Conservation (phyloP, 495 filamentous ascomycete species). For the Neurospora sp. region DNA sequence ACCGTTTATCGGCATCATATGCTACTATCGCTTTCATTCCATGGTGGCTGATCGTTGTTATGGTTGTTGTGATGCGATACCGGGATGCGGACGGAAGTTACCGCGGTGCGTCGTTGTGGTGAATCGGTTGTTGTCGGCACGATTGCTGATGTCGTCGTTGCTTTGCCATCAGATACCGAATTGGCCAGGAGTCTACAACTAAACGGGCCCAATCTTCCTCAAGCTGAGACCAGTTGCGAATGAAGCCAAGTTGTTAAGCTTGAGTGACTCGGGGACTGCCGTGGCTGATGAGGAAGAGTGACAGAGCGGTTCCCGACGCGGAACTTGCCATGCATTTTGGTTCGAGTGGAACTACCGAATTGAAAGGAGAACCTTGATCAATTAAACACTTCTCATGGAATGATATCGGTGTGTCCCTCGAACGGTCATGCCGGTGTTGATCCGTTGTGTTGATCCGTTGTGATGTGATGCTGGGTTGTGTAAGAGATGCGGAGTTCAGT, state of each 20-base stretch:
- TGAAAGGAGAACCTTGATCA: background rate
- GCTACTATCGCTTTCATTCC: background rate
- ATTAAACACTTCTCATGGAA: background rate
- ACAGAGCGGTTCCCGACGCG: background rate
- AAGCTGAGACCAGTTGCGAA: background rate
- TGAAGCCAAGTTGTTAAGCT: background rate
- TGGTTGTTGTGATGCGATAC: background rate
- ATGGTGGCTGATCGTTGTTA: background rate
- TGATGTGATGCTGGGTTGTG: background rate
- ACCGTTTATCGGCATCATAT: background rate
- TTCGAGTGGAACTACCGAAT: background rate
- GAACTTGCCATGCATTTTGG: background rate
- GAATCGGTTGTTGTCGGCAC: no score
- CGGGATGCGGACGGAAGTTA: background rate
- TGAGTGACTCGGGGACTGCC: background rate
- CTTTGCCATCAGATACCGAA: background rate
- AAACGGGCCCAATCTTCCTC: background rate
- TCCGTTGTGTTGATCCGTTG: background rate
- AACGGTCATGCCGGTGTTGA: background rate
- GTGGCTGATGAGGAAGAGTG: background rate
- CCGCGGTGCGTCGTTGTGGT: background rate
- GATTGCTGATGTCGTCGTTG: background rate
- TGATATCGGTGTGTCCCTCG: background rate
- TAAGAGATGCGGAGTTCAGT: background rate
- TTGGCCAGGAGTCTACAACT: background rate